Percentiles rank a stretch among this genome's conserved stretches.
phyloP scores from a whole-genome alignment of 805 yeast species.

The Saturnispora mendoncae region DNA sequence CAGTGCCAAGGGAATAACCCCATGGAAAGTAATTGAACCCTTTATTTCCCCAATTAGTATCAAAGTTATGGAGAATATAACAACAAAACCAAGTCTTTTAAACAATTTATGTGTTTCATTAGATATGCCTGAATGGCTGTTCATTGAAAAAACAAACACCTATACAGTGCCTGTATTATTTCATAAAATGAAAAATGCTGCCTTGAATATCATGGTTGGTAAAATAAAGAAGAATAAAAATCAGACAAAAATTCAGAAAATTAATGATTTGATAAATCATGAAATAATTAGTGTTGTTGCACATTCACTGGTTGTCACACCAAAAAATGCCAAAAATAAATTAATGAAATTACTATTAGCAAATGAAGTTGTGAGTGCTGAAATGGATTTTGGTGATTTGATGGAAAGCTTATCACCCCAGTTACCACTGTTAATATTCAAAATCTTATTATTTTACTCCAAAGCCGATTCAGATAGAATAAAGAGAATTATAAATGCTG shows the following conservation, averaged over 20 bases:
- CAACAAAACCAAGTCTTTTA: slow-evolving; percentile 44
- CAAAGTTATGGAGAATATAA: slow-evolving; percentile 46
- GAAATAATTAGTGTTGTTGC: slow-evolving; percentile 6
- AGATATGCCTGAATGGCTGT: slow-evolving; percentile 50
- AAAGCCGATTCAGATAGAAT: slow-evolving; percentile 23
- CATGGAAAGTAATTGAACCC: slow-evolving; percentile 76
- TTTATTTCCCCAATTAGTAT: slow-evolving; percentile 66
- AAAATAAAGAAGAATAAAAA: slow-evolving; percentile 5
- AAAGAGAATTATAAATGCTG: slow-evolving; percentile 33
- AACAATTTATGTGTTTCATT: slow-evolving; percentile 55
- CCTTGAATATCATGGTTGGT: slow-evolving; percentile 8
- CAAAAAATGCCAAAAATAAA: slow-evolving; percentile 5
- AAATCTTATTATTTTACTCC: slow-evolving; percentile 32
- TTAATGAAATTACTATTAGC: slow-evolving; percentile 7
- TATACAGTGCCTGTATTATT: slow-evolving; percentile 72
- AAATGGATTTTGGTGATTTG: slow-evolving; percentile 20
- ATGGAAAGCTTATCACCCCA: slow-evolving; percentile 31
- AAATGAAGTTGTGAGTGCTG: neutral
- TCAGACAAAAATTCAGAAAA: slow-evolving; percentile 4
- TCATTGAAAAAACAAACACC: slow-evolving; percentile 59
- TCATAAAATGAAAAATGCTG: slow-evolving; percentile 25
- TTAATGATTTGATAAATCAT: slow-evolving; percentile 5
- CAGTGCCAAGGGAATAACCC: slow-evolving; percentile 44
- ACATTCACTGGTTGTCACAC: slow-evolving; percentile 5
- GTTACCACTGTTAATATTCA: slow-evolving; percentile 6